Evolutionary conservation across 768 basidiomycete species (phyloP).

Genomic region (Mycena haematopus): DNA sequence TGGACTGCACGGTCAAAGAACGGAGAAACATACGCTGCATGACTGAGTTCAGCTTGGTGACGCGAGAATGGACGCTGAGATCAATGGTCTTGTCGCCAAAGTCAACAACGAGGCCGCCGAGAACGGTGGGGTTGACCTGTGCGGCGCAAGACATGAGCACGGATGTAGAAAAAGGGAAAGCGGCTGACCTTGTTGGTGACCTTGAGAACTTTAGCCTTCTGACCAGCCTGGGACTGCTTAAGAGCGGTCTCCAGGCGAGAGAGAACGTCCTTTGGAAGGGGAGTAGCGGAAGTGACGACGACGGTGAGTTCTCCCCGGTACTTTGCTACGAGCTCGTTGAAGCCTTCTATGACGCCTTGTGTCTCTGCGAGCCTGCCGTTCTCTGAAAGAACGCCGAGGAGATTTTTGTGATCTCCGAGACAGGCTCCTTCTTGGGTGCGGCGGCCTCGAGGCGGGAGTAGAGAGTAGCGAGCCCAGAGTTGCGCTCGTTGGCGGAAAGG

Average conservation of each 20-base stretch:
- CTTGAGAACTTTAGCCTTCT: constrained; percentile 88
- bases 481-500: constrained; percentile 80
- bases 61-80: constrained; percentile 90
- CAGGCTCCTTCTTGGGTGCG: constrained; percentile 71
- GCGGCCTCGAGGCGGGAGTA: constrained; percentile 69
- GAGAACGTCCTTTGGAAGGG: constrained; percentile 79
- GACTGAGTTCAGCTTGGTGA: constrained; percentile 92
- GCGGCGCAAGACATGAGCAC: constrained; percentile 17
- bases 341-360: constrained; percentile 86
- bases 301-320: constrained; percentile 95
- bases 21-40: constrained; percentile 69
- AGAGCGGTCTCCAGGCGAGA: constrained; percentile 82
- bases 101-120: constrained; percentile 94
- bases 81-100: constrained; percentile 99
- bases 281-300: constrained; percentile 85
- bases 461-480: constrained; percentile 68
- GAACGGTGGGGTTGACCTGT: constrained; percentile 88
- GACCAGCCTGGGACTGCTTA: constrained; percentile 85
- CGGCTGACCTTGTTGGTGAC: constrained; percentile 84
- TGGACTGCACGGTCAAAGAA: not conserved
- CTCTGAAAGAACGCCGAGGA: constrained; percentile 87
- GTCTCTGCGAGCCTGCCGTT: constrained; percentile 91
- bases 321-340: constrained; percentile 86
- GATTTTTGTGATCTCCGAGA: constrained; percentile 90
- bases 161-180: constrained; percentile 9